These are phyloP conservation scores for Haplosporangium gracile DNA, from an alignment of 192 early-diverging fungal genomes.

Conservation along the genomic window DNA sequence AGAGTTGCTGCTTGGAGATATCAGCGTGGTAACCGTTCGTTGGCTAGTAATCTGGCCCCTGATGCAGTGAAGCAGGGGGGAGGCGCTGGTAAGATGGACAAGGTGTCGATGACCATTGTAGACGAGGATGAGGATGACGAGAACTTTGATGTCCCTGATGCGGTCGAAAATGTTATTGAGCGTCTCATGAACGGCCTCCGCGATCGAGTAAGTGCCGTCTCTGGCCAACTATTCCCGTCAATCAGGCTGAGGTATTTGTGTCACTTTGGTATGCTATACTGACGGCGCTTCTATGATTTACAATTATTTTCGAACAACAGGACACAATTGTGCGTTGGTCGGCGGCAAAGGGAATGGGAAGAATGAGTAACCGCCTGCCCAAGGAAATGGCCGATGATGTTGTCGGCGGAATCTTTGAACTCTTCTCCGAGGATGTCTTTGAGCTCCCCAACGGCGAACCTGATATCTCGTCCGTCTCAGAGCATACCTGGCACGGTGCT, in stretches of 20 bases:
- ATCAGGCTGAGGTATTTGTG: too few species aligned
- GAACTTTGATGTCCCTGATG: slow-evolving; percentile 83
- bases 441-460: slow-evolving; percentile 51
- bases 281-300: not conserved
- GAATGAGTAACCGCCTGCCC: slow-evolving; percentile 86
- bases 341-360: slow-evolving; percentile 95
- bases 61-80: not conserved
- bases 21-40: slow-evolving; percentile 75
- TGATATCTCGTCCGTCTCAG: slow-evolving; percentile 86
- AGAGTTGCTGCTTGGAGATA: slow-evolving; percentile 77
- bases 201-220: slow-evolving; percentile 70
- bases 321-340: slow-evolving; percentile 98
- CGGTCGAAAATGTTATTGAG: slow-evolving; percentile 86
- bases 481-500: slow-evolving; percentile 95
- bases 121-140: slow-evolving; percentile 68
- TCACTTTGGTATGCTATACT: not conserved
- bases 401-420: slow-evolving; percentile 77
- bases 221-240: not conserved
- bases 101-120: slow-evolving; percentile 42
- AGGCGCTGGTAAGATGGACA: slow-evolving; percentile 6
- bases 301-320: slow-evolving; percentile 21
- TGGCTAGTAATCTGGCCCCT: slow-evolving; percentile 66
- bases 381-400: slow-evolving; percentile 87
- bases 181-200: slow-evolving; percentile 86
- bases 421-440: slow-evolving; percentile 88